phyloP scores from a whole-genome alignment of 2,329 filamentous ascomycete genomes.

The Allantophomopsis cytisporea region DNA sequence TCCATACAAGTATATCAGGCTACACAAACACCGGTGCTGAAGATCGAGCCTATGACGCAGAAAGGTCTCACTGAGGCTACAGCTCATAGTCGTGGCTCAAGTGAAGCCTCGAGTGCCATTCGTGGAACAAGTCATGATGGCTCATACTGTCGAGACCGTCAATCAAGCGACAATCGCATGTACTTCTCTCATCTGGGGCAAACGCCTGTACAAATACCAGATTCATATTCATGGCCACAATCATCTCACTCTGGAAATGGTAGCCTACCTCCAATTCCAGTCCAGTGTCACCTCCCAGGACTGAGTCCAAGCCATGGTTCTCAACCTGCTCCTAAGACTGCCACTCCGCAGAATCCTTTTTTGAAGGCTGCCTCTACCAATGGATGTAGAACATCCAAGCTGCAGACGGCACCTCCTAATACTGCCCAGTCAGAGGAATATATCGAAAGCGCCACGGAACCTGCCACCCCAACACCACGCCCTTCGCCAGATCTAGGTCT shows the following conservation, averaged over 20 bases:
- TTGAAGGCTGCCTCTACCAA: too few species aligned
- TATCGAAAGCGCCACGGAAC: slow-evolving; percentile 2
- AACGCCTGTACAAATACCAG: too few species aligned
- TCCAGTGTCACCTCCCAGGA: slow-evolving; percentile 18
- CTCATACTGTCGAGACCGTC: not conserved
- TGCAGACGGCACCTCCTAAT: not conserved
- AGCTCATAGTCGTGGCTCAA: slow-evolving; percentile 1
- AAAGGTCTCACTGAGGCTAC: not conserved
- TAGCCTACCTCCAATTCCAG: slow-evolving; percentile 19
- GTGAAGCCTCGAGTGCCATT: not conserved
- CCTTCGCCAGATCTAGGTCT: slow-evolving; percentile 16
- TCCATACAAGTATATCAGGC: slow-evolving; percentile 3
- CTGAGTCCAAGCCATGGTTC: too few species aligned
- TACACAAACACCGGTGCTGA: not conserved
- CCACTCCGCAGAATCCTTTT: too few species aligned
- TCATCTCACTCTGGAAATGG: too few species aligned
- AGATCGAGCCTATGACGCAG: not conserved
- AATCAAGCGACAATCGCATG: not conserved
- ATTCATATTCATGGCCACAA: too few species aligned
- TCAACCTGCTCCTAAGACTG: too few species aligned
- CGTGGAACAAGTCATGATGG: not conserved
- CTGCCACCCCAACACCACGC: not conserved
- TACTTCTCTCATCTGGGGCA: too few species aligned
- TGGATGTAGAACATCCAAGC: too few species aligned
- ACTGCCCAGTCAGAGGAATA: not conserved